phyloP scores from a whole-genome alignment of 495 filamentous ascomycete genomes.

The Sphaerosporella brunnea region DNA sequence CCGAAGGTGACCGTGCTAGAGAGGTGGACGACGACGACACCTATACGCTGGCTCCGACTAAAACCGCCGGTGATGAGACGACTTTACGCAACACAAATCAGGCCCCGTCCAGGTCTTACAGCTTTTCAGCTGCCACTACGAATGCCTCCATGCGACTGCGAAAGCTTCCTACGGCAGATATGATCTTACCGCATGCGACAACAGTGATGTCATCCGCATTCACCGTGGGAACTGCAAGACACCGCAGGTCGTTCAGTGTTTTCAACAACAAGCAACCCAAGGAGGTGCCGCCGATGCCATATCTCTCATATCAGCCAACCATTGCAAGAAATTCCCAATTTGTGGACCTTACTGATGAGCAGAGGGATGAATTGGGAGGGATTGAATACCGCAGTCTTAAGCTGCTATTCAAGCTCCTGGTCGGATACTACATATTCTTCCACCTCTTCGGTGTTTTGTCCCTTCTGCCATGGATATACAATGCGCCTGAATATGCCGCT shows the following conservation, averaged over 20 bases:
- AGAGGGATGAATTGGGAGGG: constrained; percentile 42
- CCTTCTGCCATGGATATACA: constrained; percentile 63
- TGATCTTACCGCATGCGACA: constrained; percentile 15
- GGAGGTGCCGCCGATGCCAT: constrained; percentile 37
- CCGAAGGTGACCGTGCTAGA: constrained; percentile 12
- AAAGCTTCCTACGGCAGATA: constrained; percentile 15
- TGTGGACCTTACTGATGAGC: constrained; percentile 45
- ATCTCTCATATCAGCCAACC: constrained; percentile 86
- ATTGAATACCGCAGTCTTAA: constrained; percentile 48
- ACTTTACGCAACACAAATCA: constrained; percentile 1
- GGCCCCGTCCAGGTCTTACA: constrained; percentile 16
- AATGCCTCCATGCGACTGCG: constrained; percentile 21
- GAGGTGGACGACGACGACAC: constrained; percentile 25
- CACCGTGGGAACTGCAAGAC: constrained; percentile 14
- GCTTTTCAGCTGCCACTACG: constrained; percentile 13
- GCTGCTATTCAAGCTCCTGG: constrained; percentile 36
- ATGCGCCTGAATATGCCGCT: constrained; percentile 31
- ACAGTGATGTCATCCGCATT: constrained; percentile 20
- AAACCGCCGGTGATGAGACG: constrained; percentile 15
- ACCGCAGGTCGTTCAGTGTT: constrained; percentile 12
- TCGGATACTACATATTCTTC: constrained; percentile 34
- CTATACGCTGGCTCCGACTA: constrained; percentile 14
- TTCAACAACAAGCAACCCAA: constrained; percentile 12
- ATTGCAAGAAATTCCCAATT: constrained; percentile 84
- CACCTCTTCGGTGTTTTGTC: constrained; percentile 33